Evolutionary conservation across 164 flowering plant species (phyloP), one percentile per base, ranked within the genome.

Genomic region (Umbilicus rupestris): DNA sequence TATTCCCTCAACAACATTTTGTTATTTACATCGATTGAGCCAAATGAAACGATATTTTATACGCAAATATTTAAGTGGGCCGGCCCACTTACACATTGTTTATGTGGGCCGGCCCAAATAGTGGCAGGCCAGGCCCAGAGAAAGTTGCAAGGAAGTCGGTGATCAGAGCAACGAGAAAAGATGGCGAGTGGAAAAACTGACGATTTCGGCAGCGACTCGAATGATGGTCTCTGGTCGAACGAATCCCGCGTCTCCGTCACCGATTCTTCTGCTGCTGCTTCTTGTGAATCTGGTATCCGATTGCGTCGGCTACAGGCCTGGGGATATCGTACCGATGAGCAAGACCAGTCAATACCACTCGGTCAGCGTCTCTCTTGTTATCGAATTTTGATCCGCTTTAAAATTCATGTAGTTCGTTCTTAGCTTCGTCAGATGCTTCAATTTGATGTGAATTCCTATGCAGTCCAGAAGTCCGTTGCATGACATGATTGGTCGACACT

Each of bases 331-430:
- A 20, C 96, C 93, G 11, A 84, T 85, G 88, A 92, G 88, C 89
- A 83, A 80, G 73, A 91, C 79, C 94, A 93, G 96, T 22, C 99
- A 89, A 80, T 94, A 91, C 75, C 99, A 94, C 83, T 77, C 90
- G 42, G 98, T 91, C 9, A 19, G 74, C 70, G 45, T 64, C 73
- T 68, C 41, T 55, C n/a, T 4, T 47, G 19, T n/a, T 39, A 63
- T 47, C n/a, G n/a, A n/a, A n/a, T n/a, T n/a, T n/a, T n/a, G n/a
- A n/a, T 70, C 39, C 33, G 57, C 62, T 26, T 15, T 65, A 39
- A 52, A 65, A 47, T 44, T 30, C 59, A 22, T 47, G 2, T 63
- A 7, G 55, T 16, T 68, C 35, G 29, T 16, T 57, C 20, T 63
- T 5, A 47, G 0, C 16, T 52, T 68, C 8, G 3, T 16, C 3